Conservation (phyloP, 2,329 filamentous ascomycete species). For the Zymoseptoria pseudotritici region DNA sequence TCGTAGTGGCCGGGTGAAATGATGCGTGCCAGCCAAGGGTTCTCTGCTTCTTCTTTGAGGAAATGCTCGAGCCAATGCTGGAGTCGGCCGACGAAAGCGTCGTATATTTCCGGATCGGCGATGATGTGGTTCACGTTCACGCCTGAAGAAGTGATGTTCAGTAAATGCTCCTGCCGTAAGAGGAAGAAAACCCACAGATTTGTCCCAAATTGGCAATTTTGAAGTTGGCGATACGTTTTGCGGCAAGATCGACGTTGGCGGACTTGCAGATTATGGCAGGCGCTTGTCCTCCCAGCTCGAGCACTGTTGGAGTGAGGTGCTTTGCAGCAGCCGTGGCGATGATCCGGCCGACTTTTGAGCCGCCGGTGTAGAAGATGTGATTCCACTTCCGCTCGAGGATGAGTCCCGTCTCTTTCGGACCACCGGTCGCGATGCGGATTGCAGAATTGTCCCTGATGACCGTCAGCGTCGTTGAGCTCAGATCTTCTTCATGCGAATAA, state of each 20-base stretch:
- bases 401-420: conserved; percentile 65
- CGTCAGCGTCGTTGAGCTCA: too few species aligned
- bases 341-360: conserved; percentile 61
- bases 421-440: conserved; percentile 71
- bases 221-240: conserved; percentile 73
- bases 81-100: conserved; percentile 64
- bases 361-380: conserved; percentile 80
- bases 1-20: conserved; percentile 70
- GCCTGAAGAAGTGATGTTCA: conserved; percentile 3
- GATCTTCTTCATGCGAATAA: too few species aligned
- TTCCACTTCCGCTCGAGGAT: conserved; percentile 83
- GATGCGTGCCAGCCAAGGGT: conserved; percentile 67
- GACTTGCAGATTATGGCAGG: conserved; percentile 72
- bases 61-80: conserved; percentile 63
- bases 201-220: conserved; percentile 81
- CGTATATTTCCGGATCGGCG: conserved; percentile 64
- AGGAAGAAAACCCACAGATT: conserved; percentile 47
- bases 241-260: conserved; percentile 69
- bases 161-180: too few species aligned
- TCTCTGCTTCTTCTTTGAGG: conserved; percentile 60
- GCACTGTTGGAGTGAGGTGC: conserved; percentile 66
- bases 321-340: conserved; percentile 63
- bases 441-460: conserved; percentile 54
- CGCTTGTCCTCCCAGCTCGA: conserved; percentile 79
- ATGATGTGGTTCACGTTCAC: conserved; percentile 84